Conservation (phyloP, 2,329 filamentous ascomycete genomes). For the Epichloe scottii region DNA sequence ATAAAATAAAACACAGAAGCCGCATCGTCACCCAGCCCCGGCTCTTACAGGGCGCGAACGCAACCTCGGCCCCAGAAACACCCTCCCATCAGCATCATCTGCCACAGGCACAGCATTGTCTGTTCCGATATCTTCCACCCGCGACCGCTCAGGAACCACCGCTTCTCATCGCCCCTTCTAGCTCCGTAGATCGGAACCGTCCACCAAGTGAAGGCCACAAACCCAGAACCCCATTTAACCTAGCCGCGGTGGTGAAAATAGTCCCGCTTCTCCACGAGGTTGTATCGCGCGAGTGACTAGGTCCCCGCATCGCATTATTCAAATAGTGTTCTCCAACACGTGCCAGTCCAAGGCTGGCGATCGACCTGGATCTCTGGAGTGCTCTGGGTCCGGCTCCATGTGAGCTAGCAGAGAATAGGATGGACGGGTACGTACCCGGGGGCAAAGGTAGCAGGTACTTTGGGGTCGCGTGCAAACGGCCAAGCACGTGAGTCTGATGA, state of each 20-base stretch:
- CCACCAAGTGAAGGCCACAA: no score
- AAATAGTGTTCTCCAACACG: background rate
- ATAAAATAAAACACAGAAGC: no score
- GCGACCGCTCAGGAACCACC: background rate
- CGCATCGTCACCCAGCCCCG: no score
- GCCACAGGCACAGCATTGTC: background rate
- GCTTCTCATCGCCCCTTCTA: background rate
- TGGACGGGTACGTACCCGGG: background rate
- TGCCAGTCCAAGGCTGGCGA: background rate
- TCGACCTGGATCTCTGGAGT: background rate
- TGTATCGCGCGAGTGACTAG: no score
- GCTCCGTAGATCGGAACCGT: background rate
- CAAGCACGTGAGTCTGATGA: background rate
- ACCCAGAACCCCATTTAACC: no score
- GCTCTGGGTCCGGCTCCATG: background rate
- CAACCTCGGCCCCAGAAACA: no score
- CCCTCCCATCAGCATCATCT: no score
- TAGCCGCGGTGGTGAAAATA: no score
- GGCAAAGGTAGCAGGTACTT: background rate
- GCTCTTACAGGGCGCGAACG: no score
- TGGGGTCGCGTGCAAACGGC: no score
- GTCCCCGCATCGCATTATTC: no score
- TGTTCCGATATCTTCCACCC: background rate
- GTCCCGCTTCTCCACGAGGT: no score
- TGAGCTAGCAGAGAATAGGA: background rate